Percentiles rank a stretch among this genome's conserved stretches.
Evolutionary conservation across 495 filamentous ascomycete genomes (phyloP).

Genomic region (Aspergillus haitiensis): DNA sequence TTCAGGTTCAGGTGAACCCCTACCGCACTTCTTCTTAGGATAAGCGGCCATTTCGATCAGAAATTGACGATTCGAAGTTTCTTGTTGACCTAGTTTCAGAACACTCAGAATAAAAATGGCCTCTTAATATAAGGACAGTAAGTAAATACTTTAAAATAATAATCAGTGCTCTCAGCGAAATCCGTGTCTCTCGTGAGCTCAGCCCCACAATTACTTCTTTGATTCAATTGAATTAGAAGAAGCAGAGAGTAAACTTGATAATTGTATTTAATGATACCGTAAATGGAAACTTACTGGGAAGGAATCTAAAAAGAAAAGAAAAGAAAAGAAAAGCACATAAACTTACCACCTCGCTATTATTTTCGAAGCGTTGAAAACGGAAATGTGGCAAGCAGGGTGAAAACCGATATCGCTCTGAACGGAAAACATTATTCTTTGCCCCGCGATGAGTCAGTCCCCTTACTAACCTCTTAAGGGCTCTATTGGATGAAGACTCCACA

Average conservation of each 20-base stretch:
- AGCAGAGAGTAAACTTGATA: not conserved
- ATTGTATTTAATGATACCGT: not conserved
- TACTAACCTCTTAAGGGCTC: conserved; percentile 1
- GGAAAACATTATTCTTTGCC: conserved; percentile 27
- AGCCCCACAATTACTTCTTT: not conserved
- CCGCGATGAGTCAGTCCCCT: conserved; percentile 39
- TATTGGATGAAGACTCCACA: conserved; percentile 7
- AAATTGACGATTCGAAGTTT: not conserved
- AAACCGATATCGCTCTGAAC: conserved; percentile 39
- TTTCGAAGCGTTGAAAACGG: conserved; percentile 20
- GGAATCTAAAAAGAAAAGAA: not conserved
- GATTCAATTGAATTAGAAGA: not conserved
- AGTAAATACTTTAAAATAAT: not conserved
- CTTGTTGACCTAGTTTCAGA: not conserved
- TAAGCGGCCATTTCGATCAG: conserved; percentile 37
- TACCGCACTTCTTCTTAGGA: conserved; percentile 53
- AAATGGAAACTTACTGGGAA: not conserved
- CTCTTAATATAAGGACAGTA: too few relatives aligned
- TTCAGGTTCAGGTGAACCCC: conserved; percentile 10
- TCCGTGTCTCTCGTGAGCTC: not conserved
- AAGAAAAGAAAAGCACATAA: not conserved
- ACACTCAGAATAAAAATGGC: too few relatives aligned
- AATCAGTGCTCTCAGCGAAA: not conserved
- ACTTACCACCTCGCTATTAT: conserved; percentile 35
- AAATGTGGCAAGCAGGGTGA: conserved; percentile 27